These are phyloP conservation scores for Acanthamoeba healyi DNA, from an alignment of 208 protist genomes.

Conservation along the genomic window DNA sequence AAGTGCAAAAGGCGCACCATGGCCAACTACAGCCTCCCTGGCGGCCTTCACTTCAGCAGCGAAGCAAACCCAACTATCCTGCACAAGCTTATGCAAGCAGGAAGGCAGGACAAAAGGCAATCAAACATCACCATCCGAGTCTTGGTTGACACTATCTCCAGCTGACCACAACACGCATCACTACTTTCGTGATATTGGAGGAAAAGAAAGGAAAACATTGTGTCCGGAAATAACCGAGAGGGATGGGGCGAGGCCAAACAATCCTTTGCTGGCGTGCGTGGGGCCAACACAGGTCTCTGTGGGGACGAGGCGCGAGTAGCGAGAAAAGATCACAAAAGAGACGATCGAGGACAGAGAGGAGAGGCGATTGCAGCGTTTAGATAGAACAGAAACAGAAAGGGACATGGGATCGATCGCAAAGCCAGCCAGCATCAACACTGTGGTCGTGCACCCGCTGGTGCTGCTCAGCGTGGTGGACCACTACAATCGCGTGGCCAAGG, in stretches of 20 bases:
- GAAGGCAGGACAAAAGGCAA: no score
- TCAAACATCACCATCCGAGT: no score
- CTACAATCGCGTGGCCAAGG: conserved; percentile 97
- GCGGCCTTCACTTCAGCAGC: no score
- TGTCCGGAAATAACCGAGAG: background rate
- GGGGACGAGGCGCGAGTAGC: background rate
- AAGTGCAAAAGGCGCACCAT: no score
- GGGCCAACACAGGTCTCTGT: background rate
- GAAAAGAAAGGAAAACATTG: no score
- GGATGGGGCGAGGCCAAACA: background rate
- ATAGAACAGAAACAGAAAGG: no score
- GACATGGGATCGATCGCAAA: background rate
- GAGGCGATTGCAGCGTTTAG: background rate
- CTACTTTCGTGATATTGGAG: no score
- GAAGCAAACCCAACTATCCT: no score
- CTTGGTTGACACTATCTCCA: no score
- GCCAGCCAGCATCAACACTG: conserved; percentile 14
- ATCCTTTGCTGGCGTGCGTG: background rate
- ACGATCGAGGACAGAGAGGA: background rate
- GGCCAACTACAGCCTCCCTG: no score
- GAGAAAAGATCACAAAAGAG: background rate
- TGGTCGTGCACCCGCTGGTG: conserved; percentile 85
- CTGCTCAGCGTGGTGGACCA: conserved; percentile 99
- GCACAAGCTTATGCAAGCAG: no score
- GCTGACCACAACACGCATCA: no score